Base-by-base conservation (phyloP, 106 monocot species). In the Gastrodia elata region DNA sequence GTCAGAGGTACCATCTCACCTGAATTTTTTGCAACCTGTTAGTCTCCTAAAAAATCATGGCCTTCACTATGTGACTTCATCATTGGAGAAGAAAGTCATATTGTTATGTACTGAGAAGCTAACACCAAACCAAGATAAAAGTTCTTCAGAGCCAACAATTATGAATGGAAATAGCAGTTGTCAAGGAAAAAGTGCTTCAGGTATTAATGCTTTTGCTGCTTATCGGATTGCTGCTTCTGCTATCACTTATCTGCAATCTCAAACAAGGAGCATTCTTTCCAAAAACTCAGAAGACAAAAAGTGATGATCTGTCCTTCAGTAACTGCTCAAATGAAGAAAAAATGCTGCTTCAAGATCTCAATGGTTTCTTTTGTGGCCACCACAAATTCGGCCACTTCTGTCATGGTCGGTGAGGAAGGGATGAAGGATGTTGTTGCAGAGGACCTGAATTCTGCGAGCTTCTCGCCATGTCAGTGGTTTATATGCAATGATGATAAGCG, bases 401-500 rank as follows among this genome's bases (percentile, higher is more conserved):
- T 95, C 25, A 89, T 95, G 48, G 81, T 92, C 24, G 95, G 87
- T 1, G 83, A 89, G 79, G 95, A 95, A 48, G 87, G 83, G 44
- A 82, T 79, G 74, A 89, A 81, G 43, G 76, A 80, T 65, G 95
- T 83, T 16, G 83, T 89, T 46, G 89, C 89, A 1, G 70, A 89
- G 49, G 87, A 89, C 24, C 71, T 95, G 83, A 89, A 83, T 64
- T 88, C 89, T 2, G 71, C 80, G 14, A 69, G 68, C 3, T 83
- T 74, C 28, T 84, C 89, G 4, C 89, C 91, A 36, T 86, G 85
- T 46, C 85, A 95, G 55, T 95, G 95, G 95, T 95, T 80, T 72
- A 71, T 89, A 30, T 95, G 95, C 36, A 92, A 95, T 61, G 95
- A 95, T 42, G 85, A 89, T 33, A 64, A 39, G 9, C 80, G 33